Evolutionary conservation across 345 rosid genomes (phyloP).

Genomic region (Citropsis articulata): DNA sequence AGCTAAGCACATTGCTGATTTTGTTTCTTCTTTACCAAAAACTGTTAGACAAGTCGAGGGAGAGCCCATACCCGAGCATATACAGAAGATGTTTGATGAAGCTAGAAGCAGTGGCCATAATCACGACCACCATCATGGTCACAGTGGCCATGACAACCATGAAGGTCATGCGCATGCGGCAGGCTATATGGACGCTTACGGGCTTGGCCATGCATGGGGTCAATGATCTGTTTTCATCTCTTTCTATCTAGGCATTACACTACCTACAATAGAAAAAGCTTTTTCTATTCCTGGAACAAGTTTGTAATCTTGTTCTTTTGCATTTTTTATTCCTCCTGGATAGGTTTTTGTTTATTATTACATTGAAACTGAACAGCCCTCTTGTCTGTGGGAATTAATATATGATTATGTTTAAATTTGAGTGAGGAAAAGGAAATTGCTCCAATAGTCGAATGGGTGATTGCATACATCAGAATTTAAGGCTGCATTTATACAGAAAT

Average conservation of each 20-base stretch:
- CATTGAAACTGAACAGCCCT: background rate
- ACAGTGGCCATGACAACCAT: slow-evolving; percentile 21
- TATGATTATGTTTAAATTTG: background rate
- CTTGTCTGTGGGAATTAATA: background rate
- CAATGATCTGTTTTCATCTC: slow-evolving; percentile 10
- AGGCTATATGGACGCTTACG: slow-evolving; percentile 35
- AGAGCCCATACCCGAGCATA: slow-evolving; percentile 48
- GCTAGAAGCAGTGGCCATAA: slow-evolving; percentile 36
- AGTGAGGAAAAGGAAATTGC: background rate
- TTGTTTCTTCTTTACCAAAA: slow-evolving; percentile 65
- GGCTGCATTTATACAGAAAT: background rate
- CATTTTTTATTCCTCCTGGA: background rate
- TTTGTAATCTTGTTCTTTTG: background rate
- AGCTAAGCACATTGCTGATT: slow-evolving; percentile 45
- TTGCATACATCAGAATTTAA: background rate
- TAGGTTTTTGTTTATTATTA: background rate
- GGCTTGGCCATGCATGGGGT: slow-evolving; percentile 38
- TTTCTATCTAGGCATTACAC: too few relatives aligned
- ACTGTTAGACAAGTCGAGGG: slow-evolving; percentile 45
- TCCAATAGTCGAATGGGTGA: background rate
- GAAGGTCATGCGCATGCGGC: slow-evolving; percentile 34
- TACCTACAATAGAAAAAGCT: background rate
- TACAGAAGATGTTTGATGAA: slow-evolving; percentile 55
- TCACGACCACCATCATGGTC: slow-evolving; percentile 35
- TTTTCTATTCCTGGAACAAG: background rate